A percentile compares a stretch with the other conserved stretches of the same genome.
Evolutionary conservation across 257 asterid genomes (phyloP).

Genomic region (Jacaranda mimosifolia): DNA sequence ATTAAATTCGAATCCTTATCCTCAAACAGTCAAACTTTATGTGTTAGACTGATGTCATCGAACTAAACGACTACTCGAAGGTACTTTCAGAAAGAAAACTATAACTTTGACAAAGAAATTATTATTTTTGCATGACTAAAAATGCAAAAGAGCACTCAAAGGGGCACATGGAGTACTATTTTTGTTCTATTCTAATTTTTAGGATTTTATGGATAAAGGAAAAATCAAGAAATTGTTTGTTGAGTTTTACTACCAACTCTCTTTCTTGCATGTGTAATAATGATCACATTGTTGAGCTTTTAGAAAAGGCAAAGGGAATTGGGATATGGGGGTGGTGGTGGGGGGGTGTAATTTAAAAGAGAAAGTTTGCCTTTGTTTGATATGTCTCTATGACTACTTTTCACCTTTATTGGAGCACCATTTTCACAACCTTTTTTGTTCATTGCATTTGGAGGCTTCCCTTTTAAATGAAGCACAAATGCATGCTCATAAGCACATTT

Average conservation of each 20-base stretch:
- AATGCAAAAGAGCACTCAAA: not conserved
- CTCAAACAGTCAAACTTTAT: too few species aligned
- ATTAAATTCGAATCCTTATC: too few species aligned
- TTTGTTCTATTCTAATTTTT: not conserved
- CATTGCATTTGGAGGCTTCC: not conserved
- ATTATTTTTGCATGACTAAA: not conserved
- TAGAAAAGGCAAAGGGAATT: conserved; percentile 25
- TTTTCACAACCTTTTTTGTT: not conserved
- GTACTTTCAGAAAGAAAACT: not conserved
- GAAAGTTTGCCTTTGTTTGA: conserved; percentile 55
- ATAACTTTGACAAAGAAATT: not conserved
- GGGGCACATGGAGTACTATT: not conserved
- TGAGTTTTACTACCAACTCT: not conserved
- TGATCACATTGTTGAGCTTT: conserved; percentile 36
- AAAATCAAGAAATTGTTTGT: not conserved
- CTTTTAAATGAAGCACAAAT: not conserved
- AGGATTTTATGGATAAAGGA: conserved; percentile 1
- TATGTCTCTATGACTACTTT: conserved; percentile 32
- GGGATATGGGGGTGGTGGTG: not conserved
- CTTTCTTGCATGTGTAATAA: conserved; percentile 12
- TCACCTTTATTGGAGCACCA: conserved; percentile 22
- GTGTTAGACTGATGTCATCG: too few species aligned
- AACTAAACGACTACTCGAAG: too few species aligned
- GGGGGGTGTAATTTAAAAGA: conserved; percentile 30
- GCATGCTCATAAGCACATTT: not conserved